These are phyloP conservation scores for Gamsiella multidivaricata DNA, from an alignment of 192 early-diverging fungal species.

Conservation along the genomic window DNA sequence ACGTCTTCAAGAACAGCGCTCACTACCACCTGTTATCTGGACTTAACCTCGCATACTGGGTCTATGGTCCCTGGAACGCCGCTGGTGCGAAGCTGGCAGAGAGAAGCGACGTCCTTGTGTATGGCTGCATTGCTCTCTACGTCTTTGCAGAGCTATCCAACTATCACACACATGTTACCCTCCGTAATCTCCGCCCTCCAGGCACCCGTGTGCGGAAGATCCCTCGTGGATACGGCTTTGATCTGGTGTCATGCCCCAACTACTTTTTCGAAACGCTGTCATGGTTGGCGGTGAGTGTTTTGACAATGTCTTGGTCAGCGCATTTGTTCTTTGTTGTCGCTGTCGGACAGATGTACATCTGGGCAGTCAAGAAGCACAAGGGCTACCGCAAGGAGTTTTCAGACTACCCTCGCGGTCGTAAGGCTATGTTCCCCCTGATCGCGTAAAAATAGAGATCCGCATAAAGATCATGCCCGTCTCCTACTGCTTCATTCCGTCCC, in stretches of 20 bases:
- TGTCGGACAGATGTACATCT: conserved; percentile 89
- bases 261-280: conserved; percentile 90
- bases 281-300: conserved; percentile 79
- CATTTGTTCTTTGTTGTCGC: conserved; percentile 77
- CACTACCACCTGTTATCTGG: conserved; percentile 96
- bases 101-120: conserved; percentile 45
- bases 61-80: conserved; percentile 84
- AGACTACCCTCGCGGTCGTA: conserved; percentile 88
- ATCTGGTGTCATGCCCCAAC: conserved; percentile 91
- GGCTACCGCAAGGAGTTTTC: conserved; percentile 91
- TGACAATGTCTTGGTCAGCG: conserved; percentile 74
- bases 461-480: no score
- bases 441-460: no score
- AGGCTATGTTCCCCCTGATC: conserved; percentile 79
- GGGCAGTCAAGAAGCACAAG: conserved; percentile 97
- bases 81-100: conserved; percentile 61
- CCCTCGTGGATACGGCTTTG: conserved; percentile 94
- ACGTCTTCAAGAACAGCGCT: conserved; percentile 94
- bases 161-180: conserved; percentile 82
- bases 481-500: no score
- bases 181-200: conserved; percentile 91
- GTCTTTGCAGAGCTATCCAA: conserved; percentile 89
- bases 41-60: conserved; percentile 84
- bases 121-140: conserved; percentile 26
- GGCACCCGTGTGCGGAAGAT: conserved; percentile 88